Conservation (phyloP, 78 protist genomes). For the Parvularia atlantis region DNA sequence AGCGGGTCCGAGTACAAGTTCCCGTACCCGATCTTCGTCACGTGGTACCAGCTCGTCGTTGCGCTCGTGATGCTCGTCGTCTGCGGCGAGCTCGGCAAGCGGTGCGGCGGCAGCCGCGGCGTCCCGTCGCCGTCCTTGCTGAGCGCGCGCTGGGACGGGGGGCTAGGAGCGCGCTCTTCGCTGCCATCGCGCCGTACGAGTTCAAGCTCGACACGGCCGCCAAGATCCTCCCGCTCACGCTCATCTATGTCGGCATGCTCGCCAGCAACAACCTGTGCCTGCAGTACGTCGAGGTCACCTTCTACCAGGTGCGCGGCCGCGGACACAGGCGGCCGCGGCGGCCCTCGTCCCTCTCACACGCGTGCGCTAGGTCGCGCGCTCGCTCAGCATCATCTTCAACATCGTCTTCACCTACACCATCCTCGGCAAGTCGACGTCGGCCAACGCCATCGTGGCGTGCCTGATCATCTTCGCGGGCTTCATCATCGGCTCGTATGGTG, state of each 20-base stretch:
- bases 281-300: constrained; percentile 61
- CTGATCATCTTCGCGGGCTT: constrained; percentile 50
- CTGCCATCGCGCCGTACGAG: constrained; percentile 45
- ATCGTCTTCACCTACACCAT: constrained; percentile 47
- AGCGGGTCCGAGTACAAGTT: no score
- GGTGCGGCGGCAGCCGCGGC: background rate
- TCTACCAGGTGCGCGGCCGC: constrained; percentile 45
- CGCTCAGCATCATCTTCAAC: constrained; percentile 60
- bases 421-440: constrained; percentile 43
- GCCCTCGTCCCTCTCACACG: no score
- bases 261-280: constrained; percentile 60
- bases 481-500: constrained; percentile 51
- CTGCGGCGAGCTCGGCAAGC: constrained; percentile 22
- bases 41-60: constrained; percentile 59
- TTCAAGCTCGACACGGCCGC: constrained; percentile 31
- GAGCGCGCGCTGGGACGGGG: background rate
- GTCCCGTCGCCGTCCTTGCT: no score
- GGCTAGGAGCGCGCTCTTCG: background rate
- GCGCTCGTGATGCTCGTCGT: constrained; percentile 28
- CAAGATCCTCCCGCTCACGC: constrained; percentile 48
- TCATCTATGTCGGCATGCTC: constrained; percentile 50
- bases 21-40: constrained; percentile 43
- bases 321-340: no score
- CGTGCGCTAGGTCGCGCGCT: constrained; percentile 64
- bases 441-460: constrained; percentile 22